Evolutionary conservation across 2,329 filamentous ascomycete genomes (phyloP), one percentile per base, ranked within the genome.

Genomic region (Ascochyta koolunga): DNA sequence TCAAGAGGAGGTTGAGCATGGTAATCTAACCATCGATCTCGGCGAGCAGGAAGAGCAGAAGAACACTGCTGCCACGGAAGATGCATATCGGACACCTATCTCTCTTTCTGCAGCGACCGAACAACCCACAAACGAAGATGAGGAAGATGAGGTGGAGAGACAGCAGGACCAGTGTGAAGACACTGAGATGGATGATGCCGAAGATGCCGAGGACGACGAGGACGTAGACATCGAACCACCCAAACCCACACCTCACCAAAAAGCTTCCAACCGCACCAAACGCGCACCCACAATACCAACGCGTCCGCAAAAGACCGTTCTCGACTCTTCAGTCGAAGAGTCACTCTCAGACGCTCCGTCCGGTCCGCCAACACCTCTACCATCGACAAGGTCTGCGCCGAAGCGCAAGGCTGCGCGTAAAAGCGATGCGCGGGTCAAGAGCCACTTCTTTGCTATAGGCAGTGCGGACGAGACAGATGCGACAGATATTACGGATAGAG

Each of bases 201-300:
- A 54, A 8, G 41, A 82, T 54, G 33, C 10, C 11, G 32, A 44
- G 11, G 29, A 43, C n/a, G 33, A 50, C 4, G 33, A 40, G 9
- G 29, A 43, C 16, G 80, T 83, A 5, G 33, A 40, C 9, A 24
- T 39, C 16, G 80, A 84, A 5, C 50, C 35, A 16, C 31, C 53
- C 18, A 42, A 51, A 33, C 38, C 21, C 15, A n/a, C 43, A 21
- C 60, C 5, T 15, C 48, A n/a, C 33, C n/a, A 1, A 11, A 7
- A 49, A 37, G 24, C 39, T 32, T 5, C 56, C 10, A 46, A 39
- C 4, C 49, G 50, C 33, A 39, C 38, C 10, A 65, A 63, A 47
- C 53, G 39, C 18, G 25, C 19, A 19, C 13, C 33, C 5, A 40
- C 42, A 9, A 33, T 46, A 18, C 44, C 56, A 16, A 54, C 41